Percentiles rank a stretch among this genome's conserved stretches.
Evolutionary conservation across 768 basidiomycete species (phyloP).

Genomic region (Pseudohyphozyma bogoriensis): DNA sequence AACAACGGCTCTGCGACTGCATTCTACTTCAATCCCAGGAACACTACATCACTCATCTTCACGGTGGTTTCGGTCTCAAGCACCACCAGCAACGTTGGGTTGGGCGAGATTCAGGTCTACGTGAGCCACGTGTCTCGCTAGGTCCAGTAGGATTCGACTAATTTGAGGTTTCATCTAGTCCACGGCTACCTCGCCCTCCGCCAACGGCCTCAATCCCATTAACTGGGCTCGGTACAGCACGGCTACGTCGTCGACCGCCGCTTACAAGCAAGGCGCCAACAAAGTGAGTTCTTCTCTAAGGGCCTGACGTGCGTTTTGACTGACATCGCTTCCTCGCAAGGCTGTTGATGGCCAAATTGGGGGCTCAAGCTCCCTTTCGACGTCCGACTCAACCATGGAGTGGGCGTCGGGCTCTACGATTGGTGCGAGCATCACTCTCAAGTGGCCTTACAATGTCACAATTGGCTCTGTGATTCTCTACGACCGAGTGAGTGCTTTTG

Average conservation of each 20-base stretch:
- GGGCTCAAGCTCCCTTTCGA: neutral
- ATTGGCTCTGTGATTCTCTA: neutral
- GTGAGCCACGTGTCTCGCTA: neutral
- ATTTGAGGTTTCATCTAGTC: neutral
- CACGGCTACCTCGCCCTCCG: neutral
- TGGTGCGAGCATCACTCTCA: conserved; percentile 7
- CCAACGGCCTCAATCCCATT: neutral
- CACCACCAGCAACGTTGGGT: conserved; percentile 13
- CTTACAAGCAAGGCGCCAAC: neutral
- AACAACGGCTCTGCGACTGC: neutral
- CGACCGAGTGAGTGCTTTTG: no score
- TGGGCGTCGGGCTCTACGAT: conserved; percentile 15
- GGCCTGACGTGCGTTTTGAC: no score
- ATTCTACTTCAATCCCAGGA: neutral
- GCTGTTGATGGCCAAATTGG: conserved; percentile 4
- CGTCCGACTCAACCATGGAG: conserved; percentile 6
- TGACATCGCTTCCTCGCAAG: no score
- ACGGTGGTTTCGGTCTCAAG: conserved; percentile 6
- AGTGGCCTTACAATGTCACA: conserved; percentile 2
- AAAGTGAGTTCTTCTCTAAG: no score
- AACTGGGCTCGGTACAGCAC: conserved; percentile 10
- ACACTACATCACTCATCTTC: conserved; percentile 8
- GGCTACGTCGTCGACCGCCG: conserved; percentile 11
- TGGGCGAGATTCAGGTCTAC: conserved; percentile 20
- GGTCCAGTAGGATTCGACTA: neutral